Evolutionary conservation across 2,329 filamentous ascomycete genomes (phyloP), one percentile per base, ranked within the genome.

Genomic region (Neofusicoccum sp.): DNA sequence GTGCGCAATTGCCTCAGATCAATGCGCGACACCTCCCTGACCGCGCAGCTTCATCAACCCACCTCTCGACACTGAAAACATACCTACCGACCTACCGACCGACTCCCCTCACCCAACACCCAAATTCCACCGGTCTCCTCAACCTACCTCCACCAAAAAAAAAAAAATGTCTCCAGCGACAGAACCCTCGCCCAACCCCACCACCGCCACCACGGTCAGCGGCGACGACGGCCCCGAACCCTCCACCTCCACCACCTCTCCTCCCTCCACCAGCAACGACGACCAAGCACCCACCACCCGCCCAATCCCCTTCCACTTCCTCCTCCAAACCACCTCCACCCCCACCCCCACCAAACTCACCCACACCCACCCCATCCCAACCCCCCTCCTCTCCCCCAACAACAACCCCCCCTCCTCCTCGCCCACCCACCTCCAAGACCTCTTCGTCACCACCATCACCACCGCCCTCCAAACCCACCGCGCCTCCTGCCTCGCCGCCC

Each of bases 301-400:
- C 1, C 47, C 58, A 4, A 54, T 60, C 38, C 58, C 58, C 38
- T 60, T 60, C 58, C 31, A 60, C 58, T 60, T 60, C 47, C 16
- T 53, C 16, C 24, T 60, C 12, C 47, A 36, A 53, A 30, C 24
- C 20, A 20, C 49, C 11, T 6, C 56, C 33, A 33, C 33, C 38
- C 24, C 43, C 16, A 24, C 8, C 54, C 34, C 48, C 20, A 14
- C 38, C 1, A 54, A 33, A 20, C 38, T 60, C 20, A 45, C 47
- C 34, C 47, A 60, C 47, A 30, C 20, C 6, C 58, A 60, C 38
- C 38, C 47, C 2, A 31, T 60, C 5, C 58, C 58, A 0, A 16
- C 20, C 38, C 7, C 38, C 20, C 58, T 60, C 47, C 47, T 53
- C 16, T 20, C 36, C 34, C 2, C 57, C 3, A n/a, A n/a, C n/a